A percentile compares a stretch with the other conserved stretches of the same genome.
Evolutionary conservation across 768 basidiomycete genomes (phyloP).

Genomic region (Amanita pallidorosea): DNA sequence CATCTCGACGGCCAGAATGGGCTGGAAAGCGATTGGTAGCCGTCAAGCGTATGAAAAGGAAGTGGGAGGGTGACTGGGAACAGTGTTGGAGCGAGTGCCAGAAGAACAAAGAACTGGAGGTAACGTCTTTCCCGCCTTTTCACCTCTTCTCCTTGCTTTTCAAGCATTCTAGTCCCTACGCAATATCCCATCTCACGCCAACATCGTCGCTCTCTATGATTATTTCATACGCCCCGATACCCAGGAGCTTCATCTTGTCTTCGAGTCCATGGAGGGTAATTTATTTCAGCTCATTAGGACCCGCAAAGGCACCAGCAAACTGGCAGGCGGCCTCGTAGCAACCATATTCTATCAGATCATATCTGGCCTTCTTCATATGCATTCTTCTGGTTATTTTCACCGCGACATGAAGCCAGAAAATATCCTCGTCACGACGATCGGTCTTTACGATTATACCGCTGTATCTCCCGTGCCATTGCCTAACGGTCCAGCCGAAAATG

Average conservation of each 20-base stretch:
- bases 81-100: constrained; percentile 98
- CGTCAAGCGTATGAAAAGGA: constrained; percentile 96
- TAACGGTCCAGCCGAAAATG: constrained; percentile 68
- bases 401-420: constrained; percentile 99
- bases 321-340: constrained; percentile 94
- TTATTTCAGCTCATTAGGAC: constrained; percentile 98
- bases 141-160: background rate
- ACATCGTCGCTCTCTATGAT: constrained; percentile 98
- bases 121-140: constrained; percentile 18
- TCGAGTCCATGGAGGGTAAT: constrained; percentile 99
- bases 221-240: constrained; percentile 94
- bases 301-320: constrained; percentile 75
- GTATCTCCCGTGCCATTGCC: constrained; percentile 59
- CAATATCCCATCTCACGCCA: constrained; percentile 88
- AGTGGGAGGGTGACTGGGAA: constrained; percentile 98
- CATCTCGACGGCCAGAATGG: constrained; percentile 89
- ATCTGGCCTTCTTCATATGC: constrained; percentile 86
- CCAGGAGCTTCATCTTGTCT: constrained; percentile 97
- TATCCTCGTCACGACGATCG: constrained; percentile 94
- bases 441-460: constrained; percentile 83
- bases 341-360: constrained; percentile 92
- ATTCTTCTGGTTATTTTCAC: constrained; percentile 90
- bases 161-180: constrained; percentile 64
- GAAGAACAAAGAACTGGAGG: constrained; percentile 91
- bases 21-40: constrained; percentile 90